These are phyloP conservation scores for Ophiocordyceps camponoti-leonardi DNA, from an alignment of 2,329 filamentous ascomycete species.

Conservation along the genomic window DNA sequence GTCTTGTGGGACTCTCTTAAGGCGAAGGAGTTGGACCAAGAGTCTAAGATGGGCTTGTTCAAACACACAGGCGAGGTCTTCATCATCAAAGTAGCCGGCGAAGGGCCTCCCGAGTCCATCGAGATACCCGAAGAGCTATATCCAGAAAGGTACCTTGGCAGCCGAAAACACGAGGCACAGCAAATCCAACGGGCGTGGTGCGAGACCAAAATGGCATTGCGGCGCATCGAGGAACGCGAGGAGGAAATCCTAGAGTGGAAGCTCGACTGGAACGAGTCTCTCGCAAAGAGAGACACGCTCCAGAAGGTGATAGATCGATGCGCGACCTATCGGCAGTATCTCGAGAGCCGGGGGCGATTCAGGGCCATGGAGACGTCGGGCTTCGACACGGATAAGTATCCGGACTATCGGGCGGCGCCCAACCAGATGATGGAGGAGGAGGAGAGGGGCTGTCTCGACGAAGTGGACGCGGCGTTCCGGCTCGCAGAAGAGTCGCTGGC, in stretches of 20 bases:
- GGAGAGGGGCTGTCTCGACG: conserved; percentile 8
- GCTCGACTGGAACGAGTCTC: conserved; percentile 9
- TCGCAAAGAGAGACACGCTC: conserved; percentile 15
- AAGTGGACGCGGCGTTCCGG: conserved; percentile 16
- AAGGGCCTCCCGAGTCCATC: conserved; percentile 23
- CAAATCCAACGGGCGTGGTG: conserved; percentile 23
- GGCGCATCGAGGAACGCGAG: conserved; percentile 9
- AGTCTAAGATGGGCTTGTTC: conserved; percentile 24
- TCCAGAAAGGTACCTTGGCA: conserved; percentile 33
- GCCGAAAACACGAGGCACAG: conserved; percentile 25
- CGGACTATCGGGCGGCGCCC: conserved; percentile 22
- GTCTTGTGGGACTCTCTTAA: conserved; percentile 28
- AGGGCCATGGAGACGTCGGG: conserved; percentile 18
- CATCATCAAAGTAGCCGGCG: conserved; percentile 25
- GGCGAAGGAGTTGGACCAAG: conserved; percentile 16
- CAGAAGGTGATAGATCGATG: conserved; percentile 14
- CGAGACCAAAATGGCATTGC: conserved; percentile 13
- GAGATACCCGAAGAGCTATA: conserved; percentile 35
- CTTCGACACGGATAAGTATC: conserved; percentile 19
- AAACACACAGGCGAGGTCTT: conserved; percentile 32
- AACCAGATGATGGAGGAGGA: conserved; percentile 16
- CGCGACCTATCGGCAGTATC: conserved; percentile 15
- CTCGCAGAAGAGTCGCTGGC: conserved; percentile 15
- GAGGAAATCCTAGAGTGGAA: conserved; percentile 10
- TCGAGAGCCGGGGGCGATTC: conserved; percentile 18